These are phyloP conservation scores for Alternaria atra DNA, from an alignment of 2,329 filamentous ascomycete species.

Conservation along the genomic window DNA sequence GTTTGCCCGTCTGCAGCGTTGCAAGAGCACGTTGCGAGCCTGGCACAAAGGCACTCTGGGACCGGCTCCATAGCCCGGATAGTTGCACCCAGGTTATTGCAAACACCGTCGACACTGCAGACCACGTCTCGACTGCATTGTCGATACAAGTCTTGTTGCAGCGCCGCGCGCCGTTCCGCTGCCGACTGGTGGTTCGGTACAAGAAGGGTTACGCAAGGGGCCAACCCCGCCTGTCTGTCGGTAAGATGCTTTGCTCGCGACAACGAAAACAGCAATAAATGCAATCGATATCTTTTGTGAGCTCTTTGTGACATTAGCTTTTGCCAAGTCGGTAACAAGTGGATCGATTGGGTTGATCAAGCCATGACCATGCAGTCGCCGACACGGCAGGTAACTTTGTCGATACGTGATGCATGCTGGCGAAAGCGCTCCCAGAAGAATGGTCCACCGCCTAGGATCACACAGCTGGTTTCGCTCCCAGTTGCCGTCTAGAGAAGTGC, in stretches of 20 bases:
- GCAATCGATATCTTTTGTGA: background rate
- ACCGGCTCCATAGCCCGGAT: conserved; percentile 10
- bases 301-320: conserved; percentile 2
- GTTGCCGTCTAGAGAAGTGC: conserved; percentile 25
- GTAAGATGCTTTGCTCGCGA: background rate
- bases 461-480: conserved; percentile 26
- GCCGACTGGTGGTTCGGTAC: conserved; percentile 18
- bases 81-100: conserved; percentile 9
- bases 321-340: background rate
- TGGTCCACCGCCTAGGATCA: conserved; percentile 30
- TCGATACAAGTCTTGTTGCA: conserved; percentile 24
- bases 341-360: background rate
- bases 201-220: conserved; percentile 14
- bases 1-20: conserved; percentile 19
- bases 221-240: background rate
- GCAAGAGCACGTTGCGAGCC: conserved; percentile 10
- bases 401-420: conserved; percentile 6
- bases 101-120: background rate
- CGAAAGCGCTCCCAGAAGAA: conserved; percentile 21
- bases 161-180: conserved; percentile 36
- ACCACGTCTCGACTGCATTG: conserved; percentile 23
- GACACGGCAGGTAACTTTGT: conserved; percentile 10
- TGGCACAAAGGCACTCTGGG: conserved; percentile 1
- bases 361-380: conserved; percentile 9
- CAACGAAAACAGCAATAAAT: background rate